phyloP scores from a whole-genome alignment of 164 flowering plant species.

The Vitis rupestris region DNA sequence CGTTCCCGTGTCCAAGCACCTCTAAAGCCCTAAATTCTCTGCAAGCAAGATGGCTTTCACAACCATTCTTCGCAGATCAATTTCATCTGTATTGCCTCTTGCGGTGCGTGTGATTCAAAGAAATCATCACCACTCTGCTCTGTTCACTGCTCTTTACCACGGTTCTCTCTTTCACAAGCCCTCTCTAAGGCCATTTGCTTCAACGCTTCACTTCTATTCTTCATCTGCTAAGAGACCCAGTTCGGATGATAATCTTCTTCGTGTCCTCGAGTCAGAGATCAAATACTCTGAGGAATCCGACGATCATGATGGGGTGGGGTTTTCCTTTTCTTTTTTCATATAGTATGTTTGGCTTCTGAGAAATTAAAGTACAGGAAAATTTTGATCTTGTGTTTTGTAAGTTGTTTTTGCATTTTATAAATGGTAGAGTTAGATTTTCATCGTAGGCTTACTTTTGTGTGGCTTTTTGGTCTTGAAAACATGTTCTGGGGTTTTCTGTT shows the following conservation, averaged over 20 bases:
- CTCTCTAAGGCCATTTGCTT: constrained; percentile 8
- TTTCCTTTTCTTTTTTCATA: not conserved
- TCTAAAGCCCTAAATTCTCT: constrained; percentile 12
- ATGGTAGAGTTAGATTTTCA: too few species aligned
- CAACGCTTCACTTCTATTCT: constrained; percentile 25
- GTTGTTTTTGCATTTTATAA: too few species aligned
- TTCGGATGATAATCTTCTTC: constrained; percentile 47
- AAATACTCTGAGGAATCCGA: constrained; percentile 49
- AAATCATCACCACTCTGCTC: constrained; percentile 27
- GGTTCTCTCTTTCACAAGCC: constrained; percentile 12
- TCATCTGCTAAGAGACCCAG: constrained; percentile 19
- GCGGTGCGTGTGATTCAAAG: constrained; percentile 30
- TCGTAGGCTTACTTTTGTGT: too few species aligned
- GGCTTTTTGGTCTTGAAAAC: too few species aligned
- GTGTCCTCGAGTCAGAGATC: constrained; percentile 61
- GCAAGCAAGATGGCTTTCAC: constrained; percentile 46
- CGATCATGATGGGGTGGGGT: constrained; percentile 41
- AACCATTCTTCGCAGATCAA: constrained; percentile 49
- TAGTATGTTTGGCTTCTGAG: not conserved
- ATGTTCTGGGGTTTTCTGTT: too few species aligned
- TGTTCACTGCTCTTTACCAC: constrained; percentile 33
- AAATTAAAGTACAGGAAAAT: too few species aligned
- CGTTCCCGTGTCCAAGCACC: not conserved
- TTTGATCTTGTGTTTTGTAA: too few species aligned
- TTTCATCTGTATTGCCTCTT: constrained; percentile 35